Evolutionary conservation across 2,329 filamentous ascomycete species (phyloP).

Genomic region (Ilyonectria destructans): DNA sequence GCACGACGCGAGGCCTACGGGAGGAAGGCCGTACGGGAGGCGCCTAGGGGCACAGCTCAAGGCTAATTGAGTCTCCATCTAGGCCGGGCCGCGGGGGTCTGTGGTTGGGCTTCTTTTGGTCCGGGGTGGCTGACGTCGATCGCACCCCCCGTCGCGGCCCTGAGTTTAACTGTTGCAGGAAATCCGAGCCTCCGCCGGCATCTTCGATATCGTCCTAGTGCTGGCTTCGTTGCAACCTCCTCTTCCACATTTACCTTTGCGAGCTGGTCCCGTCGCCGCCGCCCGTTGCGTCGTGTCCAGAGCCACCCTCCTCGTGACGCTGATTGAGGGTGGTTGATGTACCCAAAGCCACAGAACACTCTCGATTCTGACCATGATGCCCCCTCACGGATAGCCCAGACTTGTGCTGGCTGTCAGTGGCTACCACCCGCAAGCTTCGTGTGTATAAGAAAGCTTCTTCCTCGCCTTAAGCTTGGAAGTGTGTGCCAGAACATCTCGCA

Average conservation of each 20-base stretch:
- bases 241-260: constrained; percentile 10
- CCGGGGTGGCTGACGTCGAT: constrained; percentile 34
- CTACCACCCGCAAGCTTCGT: constrained; percentile 18
- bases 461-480: constrained; percentile 11
- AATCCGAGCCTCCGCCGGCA: constrained; percentile 44
- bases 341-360: constrained; percentile 14
- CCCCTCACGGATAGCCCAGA: neutral
- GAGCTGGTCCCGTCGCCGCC: neutral
- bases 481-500: constrained; percentile 10
- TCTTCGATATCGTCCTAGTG: constrained; percentile 43
- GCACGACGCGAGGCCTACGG: neutral
- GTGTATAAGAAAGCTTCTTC: constrained; percentile 29
- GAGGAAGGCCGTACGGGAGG: no score
- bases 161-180: constrained; percentile 44
- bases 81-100: constrained; percentile 18
- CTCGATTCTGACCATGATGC: constrained; percentile 22
- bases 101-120: neutral
- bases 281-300: constrained; percentile 5
- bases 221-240: constrained; percentile 16
- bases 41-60: neutral
- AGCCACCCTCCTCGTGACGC: constrained; percentile 22
- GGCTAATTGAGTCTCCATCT: neutral
- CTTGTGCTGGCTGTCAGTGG: constrained; percentile 6
- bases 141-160: constrained; percentile 37
- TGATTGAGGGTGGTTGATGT: constrained; percentile 16